These are phyloP conservation scores for Smittium culicis DNA, from an alignment of 371 early-diverging fungal species.

Conservation along the genomic window DNA sequence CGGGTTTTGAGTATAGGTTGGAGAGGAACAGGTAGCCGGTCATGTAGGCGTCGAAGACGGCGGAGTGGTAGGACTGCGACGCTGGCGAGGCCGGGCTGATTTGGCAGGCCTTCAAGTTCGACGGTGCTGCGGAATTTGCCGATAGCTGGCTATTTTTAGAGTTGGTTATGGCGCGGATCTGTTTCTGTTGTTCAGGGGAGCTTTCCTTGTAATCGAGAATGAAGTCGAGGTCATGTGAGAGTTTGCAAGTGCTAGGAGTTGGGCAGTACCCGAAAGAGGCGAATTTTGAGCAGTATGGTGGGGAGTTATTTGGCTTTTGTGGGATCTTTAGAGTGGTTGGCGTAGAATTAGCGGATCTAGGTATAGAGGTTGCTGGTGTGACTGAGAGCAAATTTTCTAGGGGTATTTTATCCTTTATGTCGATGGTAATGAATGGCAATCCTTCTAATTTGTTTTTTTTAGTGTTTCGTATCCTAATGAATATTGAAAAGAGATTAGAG, in stretches of 20 bases:
- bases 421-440: not conserved
- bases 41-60: slow-evolving; percentile 88
- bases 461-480: too few species aligned
- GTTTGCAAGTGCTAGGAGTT: slow-evolving; percentile 38
- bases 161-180: too few species aligned
- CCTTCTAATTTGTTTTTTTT: not conserved
- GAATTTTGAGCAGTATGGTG: slow-evolving; percentile 47
- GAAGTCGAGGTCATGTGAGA: slow-evolving; percentile 62
- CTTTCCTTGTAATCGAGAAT: slow-evolving; percentile 45
- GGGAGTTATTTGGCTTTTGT: slow-evolving; percentile 12
- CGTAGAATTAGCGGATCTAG: too few species aligned
- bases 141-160: slow-evolving; percentile 3
- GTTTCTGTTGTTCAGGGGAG: slow-evolving; percentile 14
- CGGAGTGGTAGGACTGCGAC: slow-evolving; percentile 48
- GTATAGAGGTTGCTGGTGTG: too few species aligned
- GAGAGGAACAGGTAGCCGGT: slow-evolving; percentile 59
- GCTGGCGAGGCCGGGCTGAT: not conserved
- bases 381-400: too few species aligned
- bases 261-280: slow-evolving; percentile 65
- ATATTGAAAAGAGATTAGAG: too few species aligned
- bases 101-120: not conserved
- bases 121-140: not conserved
- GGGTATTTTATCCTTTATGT: too few species aligned
- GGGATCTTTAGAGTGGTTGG: too few species aligned
- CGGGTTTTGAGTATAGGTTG: not conserved